Conservation (phyloP, 495 filamentous ascomycete species). For the Penicillium angulare region DNA sequence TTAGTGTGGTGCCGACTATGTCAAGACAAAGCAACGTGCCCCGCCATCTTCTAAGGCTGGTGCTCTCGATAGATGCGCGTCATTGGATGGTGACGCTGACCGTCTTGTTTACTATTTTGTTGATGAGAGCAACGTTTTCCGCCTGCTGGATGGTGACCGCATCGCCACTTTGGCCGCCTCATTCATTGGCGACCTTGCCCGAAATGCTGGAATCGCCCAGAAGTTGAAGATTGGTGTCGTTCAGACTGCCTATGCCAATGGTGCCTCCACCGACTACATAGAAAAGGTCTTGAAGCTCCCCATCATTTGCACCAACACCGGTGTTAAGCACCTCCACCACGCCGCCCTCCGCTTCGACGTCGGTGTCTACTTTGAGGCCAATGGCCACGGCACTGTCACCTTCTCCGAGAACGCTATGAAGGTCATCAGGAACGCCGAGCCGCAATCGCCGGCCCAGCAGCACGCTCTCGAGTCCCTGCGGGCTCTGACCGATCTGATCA, state of each 20-base stretch:
- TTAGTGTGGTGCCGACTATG: slow-evolving; percentile 92
- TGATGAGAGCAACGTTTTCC: slow-evolving; percentile 77
- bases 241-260: slow-evolving; percentile 97
- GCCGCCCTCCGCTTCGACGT: slow-evolving; percentile 88
- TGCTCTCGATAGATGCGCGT: slow-evolving; percentile 78
- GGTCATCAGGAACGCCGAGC: slow-evolving; percentile 70
- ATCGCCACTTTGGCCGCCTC: slow-evolving; percentile 92
- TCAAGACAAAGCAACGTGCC: slow-evolving; percentile 93
- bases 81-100: slow-evolving; percentile 93
- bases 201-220: slow-evolving; percentile 71
- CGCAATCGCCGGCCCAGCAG: slow-evolving; percentile 88
- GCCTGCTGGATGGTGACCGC: slow-evolving; percentile 91
- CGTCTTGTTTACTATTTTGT: slow-evolving; percentile 93
- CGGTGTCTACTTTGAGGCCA: slow-evolving; percentile 97
- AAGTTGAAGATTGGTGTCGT: slow-evolving; percentile 88
- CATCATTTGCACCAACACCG: slow-evolving; percentile 89
- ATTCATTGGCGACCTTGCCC: slow-evolving; percentile 88
- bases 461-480: slow-evolving; percentile 76
- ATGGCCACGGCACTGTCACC: slow-evolving; percentile 94
- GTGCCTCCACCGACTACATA: slow-evolving; percentile 90
- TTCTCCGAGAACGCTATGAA: slow-evolving; percentile 82
- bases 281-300: slow-evolving; percentile 83
- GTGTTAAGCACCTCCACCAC: slow-evolving; percentile 97
- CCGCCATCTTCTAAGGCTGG: slow-evolving; percentile 78
- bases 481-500: slow-evolving; percentile 85